Evolutionary conservation across 495 filamentous ascomycete genomes (phyloP), one percentile per base, ranked within the genome.

Genomic region (Neurospora sp.): DNA sequence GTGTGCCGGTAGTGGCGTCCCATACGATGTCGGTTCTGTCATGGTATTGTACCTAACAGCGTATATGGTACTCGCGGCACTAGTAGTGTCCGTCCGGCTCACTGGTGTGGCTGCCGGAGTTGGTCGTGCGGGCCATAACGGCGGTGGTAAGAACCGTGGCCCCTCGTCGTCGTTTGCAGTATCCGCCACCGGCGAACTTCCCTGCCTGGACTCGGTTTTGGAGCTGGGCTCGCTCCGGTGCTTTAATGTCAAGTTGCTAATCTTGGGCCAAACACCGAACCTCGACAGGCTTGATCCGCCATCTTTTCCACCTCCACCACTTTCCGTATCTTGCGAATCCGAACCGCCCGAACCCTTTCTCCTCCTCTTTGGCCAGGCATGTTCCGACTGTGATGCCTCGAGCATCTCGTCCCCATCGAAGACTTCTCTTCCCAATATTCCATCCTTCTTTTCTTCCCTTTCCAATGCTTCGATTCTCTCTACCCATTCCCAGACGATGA

Each of bases 401-500:
- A 96, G 83, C 93, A 96, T 97, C 80, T 99, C 96, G 75, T 99
- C 96, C 16, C 95, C 96, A 77, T 98, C 96, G 75, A 98, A 98
- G 0, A 98, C 89, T 78, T 99, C 96, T 73, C 96, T 85, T 22
- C 96, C 96, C 4, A 99, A 85, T 35, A 99, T 95, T 10, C 96
- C 96, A 73, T 97, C 96, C 80, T 97, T 97, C 77, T 93, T 93
- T 76, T 99, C 96, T 77, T 99, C 95, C 70, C 96, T 88, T 81
- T 99, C 96, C 69, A 99, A 82, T 0, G 94, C 94, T 80, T 99
- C 96, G 70, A 99, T 99, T n/a, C 96, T 88, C 80, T 99, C 96
- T 20, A 99, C 96, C 96, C 96, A 99, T 81, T 99, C 96, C 96
- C 96, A 99, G 1, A 99, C 96, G 18, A 98, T 92, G 22, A 98